Evolutionary conservation across 2,329 filamentous ascomycete genomes (phyloP), one percentile per base, ranked within the genome.

Genomic region (Fusarium siculi): DNA sequence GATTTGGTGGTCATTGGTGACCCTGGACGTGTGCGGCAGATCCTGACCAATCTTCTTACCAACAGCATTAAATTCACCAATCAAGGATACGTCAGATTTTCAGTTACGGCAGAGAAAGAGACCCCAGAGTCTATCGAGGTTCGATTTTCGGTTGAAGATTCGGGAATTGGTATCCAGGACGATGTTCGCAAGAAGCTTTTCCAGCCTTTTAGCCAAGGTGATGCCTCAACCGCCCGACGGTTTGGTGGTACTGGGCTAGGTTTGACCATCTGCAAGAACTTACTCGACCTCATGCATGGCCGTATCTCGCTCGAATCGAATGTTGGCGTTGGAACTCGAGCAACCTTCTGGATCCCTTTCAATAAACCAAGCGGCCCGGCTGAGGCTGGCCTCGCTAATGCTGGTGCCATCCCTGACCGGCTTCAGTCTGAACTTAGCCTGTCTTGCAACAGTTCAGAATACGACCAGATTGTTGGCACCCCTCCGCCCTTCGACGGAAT

Each of bases 1-100:
- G 90, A 94, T 74, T 84, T 96, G 63, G 91, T 95, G 52, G 93
- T 97, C 7, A 91, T 97, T 77, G 95, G 95, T 19, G 95, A 97
- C 77, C 94, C 94, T 14, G 93, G 94, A 16, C 89, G 94, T 40
- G 86, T 97, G 37, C 90, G 95, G 53, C 95, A 97, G 77, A 95
- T 97, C 68, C 88, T 96, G 43, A 94, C 92, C 4, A 96, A 95
- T 76, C 84, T 96, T 4, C 84, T 95, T 25, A 94, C 92, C 5
- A 94, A 94, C 79, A 91, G 89, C 70, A 92, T 93, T 82, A 93
- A 93, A 74, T 94, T 94, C 77, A 93, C 92, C 0, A 89, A 87
- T 21, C 87, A 91, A 63, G 92, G 92, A 4, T 87, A 87, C 63
- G 92, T 94, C 30, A 90, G 87, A 53, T 89, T 96, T 72, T 88